Conservation (phyloP, 345 rosid species). For the Citrus australasica region DNA sequence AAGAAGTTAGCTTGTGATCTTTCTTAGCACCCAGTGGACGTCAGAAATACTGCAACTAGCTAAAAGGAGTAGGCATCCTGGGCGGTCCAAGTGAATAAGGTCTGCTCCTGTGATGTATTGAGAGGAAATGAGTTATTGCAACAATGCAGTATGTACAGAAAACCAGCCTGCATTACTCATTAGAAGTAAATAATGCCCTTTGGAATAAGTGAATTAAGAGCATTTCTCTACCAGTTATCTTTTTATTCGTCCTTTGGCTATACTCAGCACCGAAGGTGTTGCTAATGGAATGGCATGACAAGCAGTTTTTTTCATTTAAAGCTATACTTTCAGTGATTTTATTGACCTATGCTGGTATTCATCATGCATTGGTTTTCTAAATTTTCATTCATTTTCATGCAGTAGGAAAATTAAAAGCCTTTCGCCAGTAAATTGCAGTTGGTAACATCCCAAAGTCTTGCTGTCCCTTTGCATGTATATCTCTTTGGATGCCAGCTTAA, state of each 20-base stretch:
- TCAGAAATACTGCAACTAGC: conserved; percentile 11
- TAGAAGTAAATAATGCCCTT: conserved; percentile 26
- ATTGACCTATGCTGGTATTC: neutral
- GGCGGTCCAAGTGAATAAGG: conserved; percentile 24
- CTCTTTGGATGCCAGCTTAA: neutral
- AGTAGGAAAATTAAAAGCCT: no score
- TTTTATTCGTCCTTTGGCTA: neutral
- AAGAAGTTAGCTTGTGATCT: neutral
- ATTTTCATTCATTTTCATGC: neutral
- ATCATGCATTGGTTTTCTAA: neutral
- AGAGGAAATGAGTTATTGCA: neutral
- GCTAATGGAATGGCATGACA: conserved; percentile 10
- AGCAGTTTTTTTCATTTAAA: neutral
- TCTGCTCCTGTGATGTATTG: conserved; percentile 42
- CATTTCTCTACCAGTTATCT: neutral
- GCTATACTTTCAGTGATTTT: neutral
- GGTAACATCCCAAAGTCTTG: neutral
- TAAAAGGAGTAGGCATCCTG: conserved; percentile 35
- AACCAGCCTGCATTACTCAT: conserved; percentile 19
- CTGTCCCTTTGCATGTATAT: neutral
- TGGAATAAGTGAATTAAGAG: conserved; percentile 15
- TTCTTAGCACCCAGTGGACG: neutral
- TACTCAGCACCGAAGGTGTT: conserved; percentile 23
- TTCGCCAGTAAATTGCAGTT: no score
- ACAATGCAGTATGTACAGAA: conserved; percentile 28